These are phyloP conservation scores for Mrakia blollopis DNA, from an alignment of 768 basidiomycete species.

Conservation along the genomic window DNA sequence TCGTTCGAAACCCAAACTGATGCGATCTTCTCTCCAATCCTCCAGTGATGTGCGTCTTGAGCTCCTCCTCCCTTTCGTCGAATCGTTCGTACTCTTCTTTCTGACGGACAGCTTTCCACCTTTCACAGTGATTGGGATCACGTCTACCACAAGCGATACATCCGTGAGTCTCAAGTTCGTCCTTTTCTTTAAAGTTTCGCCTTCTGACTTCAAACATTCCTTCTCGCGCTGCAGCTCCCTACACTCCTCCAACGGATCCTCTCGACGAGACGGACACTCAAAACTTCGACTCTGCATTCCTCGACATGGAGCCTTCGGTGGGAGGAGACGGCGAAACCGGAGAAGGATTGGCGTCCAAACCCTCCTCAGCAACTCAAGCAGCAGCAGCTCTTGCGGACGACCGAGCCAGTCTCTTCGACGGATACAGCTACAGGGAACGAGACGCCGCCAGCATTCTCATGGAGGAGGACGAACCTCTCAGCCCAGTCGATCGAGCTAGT, in stretches of 20 bases:
- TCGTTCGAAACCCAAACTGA: neutral
- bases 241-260: slow-evolving; percentile 30
- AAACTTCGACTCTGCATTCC: slow-evolving; percentile 95
- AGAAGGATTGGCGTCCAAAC: slow-evolving; percentile 1
- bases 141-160: slow-evolving; percentile 59
- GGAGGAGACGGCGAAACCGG: slow-evolving; percentile 47
- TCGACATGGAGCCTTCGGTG: slow-evolving; percentile 89
- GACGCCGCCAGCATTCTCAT: slow-evolving; percentile 56
- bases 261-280: slow-evolving; percentile 90
- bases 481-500: slow-evolving; percentile 10
- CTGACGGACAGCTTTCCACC: neutral
- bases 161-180: neutral
- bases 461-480: slow-evolving; percentile 54
- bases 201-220: neutral
- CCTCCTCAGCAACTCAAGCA: slow-evolving; percentile 49
- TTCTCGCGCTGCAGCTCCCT: slow-evolving; percentile 10
- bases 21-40: neutral
- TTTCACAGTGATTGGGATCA: slow-evolving; percentile 76
- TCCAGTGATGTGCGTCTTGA: slow-evolving; percentile 62
- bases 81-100: slow-evolving; percentile 32
- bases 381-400: slow-evolving; percentile 47
- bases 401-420: slow-evolving; percentile 76
- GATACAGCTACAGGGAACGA: slow-evolving; percentile 86
- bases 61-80: slow-evolving; percentile 18
- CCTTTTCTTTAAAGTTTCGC: neutral